Evolutionary conservation across 139 green algal species (phyloP).

Genomic region (Chlamydomonas incerta): DNA sequence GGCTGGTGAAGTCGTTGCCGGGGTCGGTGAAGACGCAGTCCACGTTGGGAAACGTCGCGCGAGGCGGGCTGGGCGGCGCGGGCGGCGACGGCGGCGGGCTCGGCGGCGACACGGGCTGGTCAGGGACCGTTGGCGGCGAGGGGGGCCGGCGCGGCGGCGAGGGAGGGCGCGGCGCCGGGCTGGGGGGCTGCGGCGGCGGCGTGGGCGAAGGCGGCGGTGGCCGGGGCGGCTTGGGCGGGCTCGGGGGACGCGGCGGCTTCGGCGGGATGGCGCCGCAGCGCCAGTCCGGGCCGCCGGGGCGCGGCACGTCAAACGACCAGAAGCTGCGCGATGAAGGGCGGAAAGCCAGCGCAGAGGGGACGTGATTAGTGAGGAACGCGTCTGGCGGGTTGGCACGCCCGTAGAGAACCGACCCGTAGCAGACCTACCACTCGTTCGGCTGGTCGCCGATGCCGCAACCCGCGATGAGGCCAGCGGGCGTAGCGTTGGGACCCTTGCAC

Average conservation of each 20-base stretch:
- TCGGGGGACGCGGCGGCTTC: not conserved
- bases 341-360: no score
- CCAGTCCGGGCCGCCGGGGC: not conserved
- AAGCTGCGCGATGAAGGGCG: not conserved
- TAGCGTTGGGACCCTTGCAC: not conserved
- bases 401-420: no score
- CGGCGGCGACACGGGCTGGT: not conserved
- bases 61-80: no score
- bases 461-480: no score
- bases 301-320: not conserved
- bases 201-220: no score
- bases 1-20: not conserved
- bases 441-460: not conserved
- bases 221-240: not conserved
- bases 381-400: no score
- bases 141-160: no score
- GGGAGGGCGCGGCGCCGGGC: no score
- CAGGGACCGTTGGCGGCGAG: not conserved
- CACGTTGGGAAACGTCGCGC: not conserved
- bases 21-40: not conserved
- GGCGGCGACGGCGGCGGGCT: no score
- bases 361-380: no score
- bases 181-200: not conserved
- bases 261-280: not conserved
- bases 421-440: not conserved